A percentile compares a stretch with the other conserved stretches of the same genome.
These are phyloP conservation scores for Leccinellum rugosiceps DNA, from an alignment of 768 basidiomycete genomes.

Conservation along the genomic window DNA sequence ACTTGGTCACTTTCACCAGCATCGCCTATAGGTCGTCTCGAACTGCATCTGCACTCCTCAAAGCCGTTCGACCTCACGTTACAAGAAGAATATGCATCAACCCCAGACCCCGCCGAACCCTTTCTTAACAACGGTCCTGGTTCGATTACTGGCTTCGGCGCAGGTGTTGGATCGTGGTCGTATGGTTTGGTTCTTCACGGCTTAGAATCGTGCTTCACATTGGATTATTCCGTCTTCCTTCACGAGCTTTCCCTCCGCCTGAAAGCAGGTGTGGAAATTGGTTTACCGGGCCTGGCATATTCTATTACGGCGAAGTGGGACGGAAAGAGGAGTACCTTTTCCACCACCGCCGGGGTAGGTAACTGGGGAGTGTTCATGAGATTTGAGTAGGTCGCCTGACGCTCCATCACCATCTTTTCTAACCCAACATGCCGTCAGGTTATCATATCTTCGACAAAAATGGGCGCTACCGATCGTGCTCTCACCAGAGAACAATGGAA, in stretches of 20 bases:
- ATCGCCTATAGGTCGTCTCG: slow-evolving; percentile 27
- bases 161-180: slow-evolving; percentile 44
- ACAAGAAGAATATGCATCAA: slow-evolving; percentile 21
- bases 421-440: slow-evolving; percentile 34
- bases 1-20: slow-evolving; percentile 26
- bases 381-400: slow-evolving; percentile 44
- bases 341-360: slow-evolving; percentile 43
- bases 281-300: slow-evolving; percentile 44
- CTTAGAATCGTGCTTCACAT: slow-evolving; percentile 45
- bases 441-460: slow-evolving; percentile 55
- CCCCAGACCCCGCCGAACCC: slow-evolving; percentile 21
- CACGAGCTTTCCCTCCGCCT: slow-evolving; percentile 54
- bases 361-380: slow-evolving; percentile 48
- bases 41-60: slow-evolving; percentile 44
- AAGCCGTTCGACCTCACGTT: slow-evolving; percentile 36
- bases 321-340: slow-evolving; percentile 41
- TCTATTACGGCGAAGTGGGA: slow-evolving; percentile 49
- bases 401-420: slow-evolving; percentile 9
- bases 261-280: slow-evolving; percentile 47
- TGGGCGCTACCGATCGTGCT: slow-evolving; percentile 57
- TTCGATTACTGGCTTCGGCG: slow-evolving; percentile 50
- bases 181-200: slow-evolving; percentile 49
- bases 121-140: slow-evolving; percentile 35
- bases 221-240: slow-evolving; percentile 50
- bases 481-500: slow-evolving; percentile 45